Percentiles rank a stretch among this genome's conserved stretches.
Conservation (phyloP, 495 filamentous ascomycete species). For the Penicillium fimorum region DNA sequence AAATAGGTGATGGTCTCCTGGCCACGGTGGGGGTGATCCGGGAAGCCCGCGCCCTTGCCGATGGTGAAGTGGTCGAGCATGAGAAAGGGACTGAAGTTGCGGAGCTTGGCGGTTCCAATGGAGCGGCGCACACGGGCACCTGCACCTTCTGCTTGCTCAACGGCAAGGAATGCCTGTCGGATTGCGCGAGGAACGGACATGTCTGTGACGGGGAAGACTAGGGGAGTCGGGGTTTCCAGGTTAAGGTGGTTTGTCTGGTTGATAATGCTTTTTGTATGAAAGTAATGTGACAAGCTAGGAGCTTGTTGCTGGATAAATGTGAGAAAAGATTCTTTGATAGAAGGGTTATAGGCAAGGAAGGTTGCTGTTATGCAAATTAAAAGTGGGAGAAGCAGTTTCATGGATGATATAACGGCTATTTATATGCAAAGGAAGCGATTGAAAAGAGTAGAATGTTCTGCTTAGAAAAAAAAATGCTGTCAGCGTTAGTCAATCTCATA, state of each 20-base stretch:
- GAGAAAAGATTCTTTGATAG: conserved; percentile 20
- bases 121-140: conserved; percentile 86
- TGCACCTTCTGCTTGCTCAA: conserved; percentile 85
- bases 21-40: conserved; percentile 76
- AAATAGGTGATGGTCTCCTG: conserved; percentile 93
- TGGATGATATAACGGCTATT: conserved; percentile 32
- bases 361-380: conserved; percentile 47
- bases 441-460: conserved; percentile 22
- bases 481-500: conserved; percentile 30
- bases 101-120: conserved; percentile 78
- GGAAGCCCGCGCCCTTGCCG: conserved; percentile 79
- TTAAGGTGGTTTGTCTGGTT: conserved; percentile 6
- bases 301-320: conserved; percentile 20
- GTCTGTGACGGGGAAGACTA: conserved; percentile 34
- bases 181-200: conserved; percentile 76
- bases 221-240: conserved; percentile 10
- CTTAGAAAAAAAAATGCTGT: conserved; percentile 15
- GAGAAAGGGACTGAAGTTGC: conserved; percentile 89
- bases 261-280: conserved; percentile 11
- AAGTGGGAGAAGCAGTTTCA: conserved; percentile 45
- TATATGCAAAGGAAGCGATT: conserved; percentile 27
- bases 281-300: conserved; percentile 17
- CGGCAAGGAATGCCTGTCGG: conserved; percentile 75
- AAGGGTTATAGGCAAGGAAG: conserved; percentile 28
- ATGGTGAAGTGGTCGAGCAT: conserved; percentile 96